Evolutionary conservation across 306 rosid genomes (phyloP), one percentile per base, ranked within the genome.

Genomic region (Acacia confusa): DNA sequence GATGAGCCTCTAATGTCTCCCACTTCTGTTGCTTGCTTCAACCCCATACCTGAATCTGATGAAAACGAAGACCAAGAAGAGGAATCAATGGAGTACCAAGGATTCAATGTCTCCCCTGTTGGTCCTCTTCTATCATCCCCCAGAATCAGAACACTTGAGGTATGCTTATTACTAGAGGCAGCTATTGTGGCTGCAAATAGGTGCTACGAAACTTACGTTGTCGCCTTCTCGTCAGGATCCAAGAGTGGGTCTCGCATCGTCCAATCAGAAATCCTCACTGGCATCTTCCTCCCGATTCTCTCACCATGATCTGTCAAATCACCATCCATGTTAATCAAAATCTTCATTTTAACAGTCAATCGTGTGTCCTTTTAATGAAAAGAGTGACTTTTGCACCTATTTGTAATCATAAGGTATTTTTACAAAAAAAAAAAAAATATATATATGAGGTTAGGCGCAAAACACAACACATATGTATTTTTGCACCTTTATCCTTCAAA

Each of bases 31-130:
- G 88, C 90, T 3, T 83, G 93, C 8, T 96, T 93, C 91, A 92
- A 90, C 72, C 94, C 99, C 1, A 96, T 96, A 32, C 99, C 97
- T 0, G 99, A 96, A 83, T 91, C 97, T 3, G 97, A 88, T 24
- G 95, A 95, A 75, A 84, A 90, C 80, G 99, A 95, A 74, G 91
- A 90, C 24, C 85, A 82, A 15, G 88, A 86, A 19, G 82, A 83
- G n/a, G 82, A 79, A 10, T 44, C 86, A 13, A 58, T 74, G 0
- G 92, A 91, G 85, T 96, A 92, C 68, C 92, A 88, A 66, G 97
- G 97, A 0, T 92, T 93, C 70, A 79, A 88, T 6, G 90, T 89
- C 3, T 81, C 81, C 47, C 82, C 92, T 0, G 58, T 79, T 73
- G 8, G 4, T 30, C 45, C 27, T 47, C 72, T 82, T 9, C 64